Evolutionary conservation across 2,329 filamentous ascomycete genomes (phyloP), one percentile per base, ranked within the genome.

Genomic region (Sporothrix pallida): DNA sequence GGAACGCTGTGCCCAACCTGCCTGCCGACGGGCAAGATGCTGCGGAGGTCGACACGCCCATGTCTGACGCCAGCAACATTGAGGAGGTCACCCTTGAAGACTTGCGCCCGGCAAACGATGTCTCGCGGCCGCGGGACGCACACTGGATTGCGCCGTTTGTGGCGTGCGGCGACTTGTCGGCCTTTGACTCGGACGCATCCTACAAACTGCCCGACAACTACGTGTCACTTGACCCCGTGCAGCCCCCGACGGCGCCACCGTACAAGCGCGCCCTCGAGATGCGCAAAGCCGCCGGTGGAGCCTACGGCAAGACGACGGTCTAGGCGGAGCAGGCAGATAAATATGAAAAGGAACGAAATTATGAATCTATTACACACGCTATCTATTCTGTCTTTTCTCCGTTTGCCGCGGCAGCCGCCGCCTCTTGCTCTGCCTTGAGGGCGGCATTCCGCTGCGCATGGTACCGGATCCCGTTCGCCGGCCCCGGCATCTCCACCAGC

Each of bases 141-240:
- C 85, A 92, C 70, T 98, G 95, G 94, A 95, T 98, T 78, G 94
- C 95, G 3, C 94, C 95, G 0, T 99, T 99, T 80, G 88, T 99
- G 78, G 95, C 96, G n/a, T 99, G 96, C 81, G 96, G 96, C 63
- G 96, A 99, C 82, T 86, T 99, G 71, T 97, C 94, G 31, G 91
- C 93, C 12, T 99, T 95, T 84, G 96, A 99, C 84, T 94, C 95
- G 0, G 96, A 99, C 85, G 95, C 96, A 3, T 96, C 95, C 4
- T 98, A 98, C 82, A 89, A 92, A 77, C 86, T 99, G 20, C 95
- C 96, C 0, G 92, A 95, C 75, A 92, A 94, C 77, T 89, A 97
- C 79, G 88, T 97, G 71, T 95, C 92, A 77, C 87, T 98, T 68
- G 94, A 98, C 80, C 96, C 96, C 0, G 89, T 99, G 46, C 96